phyloP scores from a whole-genome alignment of 225 moss, liverwort and hornwort species.

The Marchantia paleacea region DNA sequence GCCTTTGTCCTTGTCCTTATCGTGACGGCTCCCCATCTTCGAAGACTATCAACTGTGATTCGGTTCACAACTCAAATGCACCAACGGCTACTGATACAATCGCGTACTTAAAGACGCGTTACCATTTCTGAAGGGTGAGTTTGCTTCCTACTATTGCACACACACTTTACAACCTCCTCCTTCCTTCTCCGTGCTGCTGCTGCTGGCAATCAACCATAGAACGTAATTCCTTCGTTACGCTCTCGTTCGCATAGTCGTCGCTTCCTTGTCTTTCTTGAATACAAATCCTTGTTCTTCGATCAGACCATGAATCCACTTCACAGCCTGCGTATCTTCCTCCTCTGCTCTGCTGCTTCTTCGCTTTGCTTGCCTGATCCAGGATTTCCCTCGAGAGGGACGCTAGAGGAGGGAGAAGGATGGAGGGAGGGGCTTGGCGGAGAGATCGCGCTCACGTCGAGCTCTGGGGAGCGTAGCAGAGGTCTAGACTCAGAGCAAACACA shows the following conservation, averaged over 20 bases:
- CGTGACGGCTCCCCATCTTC: conserved; percentile 44
- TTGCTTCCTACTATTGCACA: conserved; percentile 8
- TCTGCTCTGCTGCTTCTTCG: conserved; percentile 9
- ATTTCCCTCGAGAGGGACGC: conserved; percentile 1
- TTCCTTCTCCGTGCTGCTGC: conserved; percentile 8
- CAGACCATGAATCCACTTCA: conserved; percentile 20
- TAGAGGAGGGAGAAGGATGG: not conserved
- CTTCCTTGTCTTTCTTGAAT: not conserved
- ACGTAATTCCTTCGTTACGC: not conserved
- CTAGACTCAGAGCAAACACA: not conserved
- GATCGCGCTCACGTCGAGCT: conserved; percentile 19
- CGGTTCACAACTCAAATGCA: conserved; percentile 10
- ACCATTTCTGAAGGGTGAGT: conserved; percentile 9
- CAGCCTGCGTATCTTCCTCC: conserved; percentile 4
- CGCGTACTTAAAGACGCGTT: conserved; percentile 16
- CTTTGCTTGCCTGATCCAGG: conserved; percentile 9
- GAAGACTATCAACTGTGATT: not conserved
- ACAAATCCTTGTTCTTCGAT: conserved; percentile 9
- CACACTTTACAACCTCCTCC: conserved; percentile 24
- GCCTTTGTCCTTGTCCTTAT: conserved; percentile 87
- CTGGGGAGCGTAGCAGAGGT: conserved; percentile 5
- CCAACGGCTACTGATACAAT: conserved; percentile 17
- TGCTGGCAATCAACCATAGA: not conserved
- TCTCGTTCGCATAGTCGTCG: not conserved
- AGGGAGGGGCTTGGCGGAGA: conserved; percentile 11